Conservation (phyloP, 768 basidiomycete species). For the Daedalea quercina region DNA sequence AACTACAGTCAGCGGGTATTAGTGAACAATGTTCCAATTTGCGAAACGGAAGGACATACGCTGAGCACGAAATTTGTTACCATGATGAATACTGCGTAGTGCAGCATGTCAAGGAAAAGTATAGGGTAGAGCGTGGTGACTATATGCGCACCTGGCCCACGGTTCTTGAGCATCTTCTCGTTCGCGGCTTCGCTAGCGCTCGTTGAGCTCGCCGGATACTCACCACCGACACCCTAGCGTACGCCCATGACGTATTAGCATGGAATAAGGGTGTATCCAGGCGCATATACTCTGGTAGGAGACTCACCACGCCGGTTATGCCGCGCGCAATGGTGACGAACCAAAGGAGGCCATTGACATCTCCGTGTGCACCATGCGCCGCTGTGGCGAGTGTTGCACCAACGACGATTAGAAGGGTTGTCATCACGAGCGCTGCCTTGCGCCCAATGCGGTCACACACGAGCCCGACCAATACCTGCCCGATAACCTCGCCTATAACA, state of each 20-base stretch:
- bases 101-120: slow-evolving; percentile 9
- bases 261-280: not conserved
- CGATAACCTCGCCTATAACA: slow-evolving; percentile 47
- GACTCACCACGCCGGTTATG: slow-evolving; percentile 55
- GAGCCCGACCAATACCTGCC: slow-evolving; percentile 56
- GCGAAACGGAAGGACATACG: slow-evolving; percentile 31
- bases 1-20: slow-evolving; percentile 32
- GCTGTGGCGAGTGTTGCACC: slow-evolving; percentile 65
- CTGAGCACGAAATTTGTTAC: slow-evolving; percentile 67
- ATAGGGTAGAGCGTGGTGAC: not conserved
- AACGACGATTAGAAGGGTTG: slow-evolving; percentile 62
- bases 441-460: slow-evolving; percentile 71
- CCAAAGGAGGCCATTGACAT: slow-evolving; percentile 60
- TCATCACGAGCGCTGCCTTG: slow-evolving; percentile 65
- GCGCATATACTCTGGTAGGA: not conserved
- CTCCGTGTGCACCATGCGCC: slow-evolving; percentile 55
- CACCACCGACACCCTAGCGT: slow-evolving; percentile 61
- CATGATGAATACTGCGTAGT: slow-evolving; percentile 58
- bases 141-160: slow-evolving; percentile 46
- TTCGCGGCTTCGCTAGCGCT: slow-evolving; percentile 70
- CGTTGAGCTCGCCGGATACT: slow-evolving; percentile 70
- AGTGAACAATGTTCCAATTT: not conserved
- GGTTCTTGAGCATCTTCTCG: slow-evolving; percentile 50
- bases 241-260: not conserved
- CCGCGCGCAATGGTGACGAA: slow-evolving; percentile 68